Conservation (phyloP, 1,139 yeast species). For the Geotrichum reessii region DNA sequence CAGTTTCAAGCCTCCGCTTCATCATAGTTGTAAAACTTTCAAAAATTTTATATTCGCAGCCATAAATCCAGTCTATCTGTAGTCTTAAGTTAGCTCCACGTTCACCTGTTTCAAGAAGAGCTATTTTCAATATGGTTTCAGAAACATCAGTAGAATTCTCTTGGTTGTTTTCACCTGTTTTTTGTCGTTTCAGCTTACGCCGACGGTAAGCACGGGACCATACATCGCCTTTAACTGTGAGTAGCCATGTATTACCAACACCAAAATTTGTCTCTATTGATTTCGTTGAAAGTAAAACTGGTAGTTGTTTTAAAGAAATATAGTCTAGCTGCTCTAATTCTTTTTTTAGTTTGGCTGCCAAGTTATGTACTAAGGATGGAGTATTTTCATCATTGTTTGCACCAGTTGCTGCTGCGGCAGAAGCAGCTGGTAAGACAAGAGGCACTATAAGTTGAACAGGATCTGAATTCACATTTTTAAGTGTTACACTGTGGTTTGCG, state of each 20-base stretch:
- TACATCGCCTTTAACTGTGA: conserved; percentile 28
- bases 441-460: not conserved
- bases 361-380: not conserved
- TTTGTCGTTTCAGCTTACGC: not conserved
- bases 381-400: conserved; percentile 9
- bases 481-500: conserved; percentile 15
- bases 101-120: not conserved
- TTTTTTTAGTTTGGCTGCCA: not conserved
- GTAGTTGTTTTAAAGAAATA: not conserved
- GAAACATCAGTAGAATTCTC: not conserved
- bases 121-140: not conserved
- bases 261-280: not conserved
- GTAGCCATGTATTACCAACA: not conserved
- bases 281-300: not conserved
- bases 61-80: conserved; percentile 9
- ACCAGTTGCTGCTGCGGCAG: conserved; percentile 19
- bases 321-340: not conserved
- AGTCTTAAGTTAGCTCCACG: not conserved
- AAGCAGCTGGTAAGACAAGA: not conserved
- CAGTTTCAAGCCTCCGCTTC: conserved; percentile 5
- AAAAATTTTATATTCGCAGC: conserved; percentile 2
- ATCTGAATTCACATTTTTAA: conserved; percentile 8
- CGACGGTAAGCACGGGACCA: conserved; percentile 37
- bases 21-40: conserved; percentile 11
- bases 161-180: not conserved